Conservation (phyloP, 2,329 filamentous ascomycete genomes). For the Colletotrichum ledebouriae region DNA sequence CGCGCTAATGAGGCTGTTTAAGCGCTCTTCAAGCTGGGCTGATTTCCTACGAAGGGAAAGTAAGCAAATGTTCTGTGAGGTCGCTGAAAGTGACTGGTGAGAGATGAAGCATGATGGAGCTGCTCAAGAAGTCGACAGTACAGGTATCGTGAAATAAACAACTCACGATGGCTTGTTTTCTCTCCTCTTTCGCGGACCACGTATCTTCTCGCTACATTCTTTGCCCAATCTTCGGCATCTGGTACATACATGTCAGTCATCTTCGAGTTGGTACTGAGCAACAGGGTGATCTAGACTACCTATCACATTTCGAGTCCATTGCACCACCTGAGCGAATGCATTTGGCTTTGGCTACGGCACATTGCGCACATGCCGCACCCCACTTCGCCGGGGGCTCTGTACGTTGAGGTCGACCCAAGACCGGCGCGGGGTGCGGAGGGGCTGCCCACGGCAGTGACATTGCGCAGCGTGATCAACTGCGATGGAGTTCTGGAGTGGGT, state of each 20-base stretch:
- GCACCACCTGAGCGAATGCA: constrained; percentile 58
- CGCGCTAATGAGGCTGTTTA: constrained; percentile 64
- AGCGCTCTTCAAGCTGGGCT: constrained; percentile 62
- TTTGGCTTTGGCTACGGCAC: constrained; percentile 63
- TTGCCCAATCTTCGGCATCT: constrained; percentile 65
- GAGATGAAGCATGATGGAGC: no score
- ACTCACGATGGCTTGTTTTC: constrained; percentile 62
- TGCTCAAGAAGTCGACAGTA: no score
- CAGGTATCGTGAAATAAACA: no score
- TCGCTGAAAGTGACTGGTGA: not conserved
- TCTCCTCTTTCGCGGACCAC: constrained; percentile 65
- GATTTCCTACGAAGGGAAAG: constrained; percentile 56
- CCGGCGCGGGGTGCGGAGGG: constrained; percentile 1
- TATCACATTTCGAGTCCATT: constrained; percentile 57
- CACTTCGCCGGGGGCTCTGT: constrained; percentile 50
- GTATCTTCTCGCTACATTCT: constrained; percentile 60
- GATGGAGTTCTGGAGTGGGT: no score
- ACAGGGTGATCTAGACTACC: constrained; percentile 46
- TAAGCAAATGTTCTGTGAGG: not conserved
- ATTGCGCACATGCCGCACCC: constrained; percentile 64
- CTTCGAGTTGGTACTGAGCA: not conserved
- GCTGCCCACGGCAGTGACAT: constrained; percentile 22
- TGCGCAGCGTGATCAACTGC: not conserved
- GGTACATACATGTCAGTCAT: constrained; percentile 7
- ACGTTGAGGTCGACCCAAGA: not conserved